phyloP scores from a whole-genome alignment of 768 basidiomycete species.

The Russula sp. region DNA sequence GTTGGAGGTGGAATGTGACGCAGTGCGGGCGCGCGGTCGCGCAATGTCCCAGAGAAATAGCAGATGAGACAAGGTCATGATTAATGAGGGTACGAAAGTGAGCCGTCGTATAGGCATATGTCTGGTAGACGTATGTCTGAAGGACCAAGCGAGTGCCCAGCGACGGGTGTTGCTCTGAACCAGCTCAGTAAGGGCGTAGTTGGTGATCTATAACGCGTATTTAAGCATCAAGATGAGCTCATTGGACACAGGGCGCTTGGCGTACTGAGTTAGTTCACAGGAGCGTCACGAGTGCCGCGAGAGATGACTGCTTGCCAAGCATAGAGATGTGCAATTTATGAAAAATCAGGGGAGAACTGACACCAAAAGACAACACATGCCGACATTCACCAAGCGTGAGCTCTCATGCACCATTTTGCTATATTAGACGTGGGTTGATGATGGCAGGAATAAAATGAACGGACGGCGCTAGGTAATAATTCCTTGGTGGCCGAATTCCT shows the following conservation, averaged over 20 bases:
- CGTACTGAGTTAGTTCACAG: slow-evolving; percentile 43
- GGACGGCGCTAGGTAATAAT: slow-evolving; percentile 59
- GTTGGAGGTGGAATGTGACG: slow-evolving; percentile 48
- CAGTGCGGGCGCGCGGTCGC: slow-evolving; percentile 37
- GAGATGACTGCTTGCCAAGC: slow-evolving; percentile 79
- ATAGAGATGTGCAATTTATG: slow-evolving; percentile 89
- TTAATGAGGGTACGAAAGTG: not conserved
- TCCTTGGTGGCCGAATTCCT: slow-evolving; percentile 72
- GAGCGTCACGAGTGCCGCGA: slow-evolving; percentile 49
- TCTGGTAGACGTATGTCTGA: slow-evolving; percentile 62
- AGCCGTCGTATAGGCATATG: slow-evolving; percentile 39
- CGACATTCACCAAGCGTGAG: slow-evolving; percentile 44
- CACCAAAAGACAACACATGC: slow-evolving; percentile 32
- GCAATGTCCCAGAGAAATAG: slow-evolving; percentile 33
- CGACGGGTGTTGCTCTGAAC: slow-evolving; percentile 81
- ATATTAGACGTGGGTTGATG: not conserved
- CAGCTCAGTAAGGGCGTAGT: slow-evolving; percentile 82
- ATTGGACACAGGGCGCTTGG: not conserved
- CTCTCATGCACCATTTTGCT: slow-evolving; percentile 72
- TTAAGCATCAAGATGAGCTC: not conserved
- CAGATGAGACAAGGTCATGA: slow-evolving; percentile 27
- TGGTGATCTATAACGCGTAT: slow-evolving; percentile 50
- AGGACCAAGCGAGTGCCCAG: slow-evolving; percentile 93
- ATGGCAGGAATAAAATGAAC: slow-evolving; percentile 21
- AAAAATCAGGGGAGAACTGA: not conserved